Base-by-base conservation (phyloP, 495 filamentous ascomycete genomes). In the Lophium mytilinum region DNA sequence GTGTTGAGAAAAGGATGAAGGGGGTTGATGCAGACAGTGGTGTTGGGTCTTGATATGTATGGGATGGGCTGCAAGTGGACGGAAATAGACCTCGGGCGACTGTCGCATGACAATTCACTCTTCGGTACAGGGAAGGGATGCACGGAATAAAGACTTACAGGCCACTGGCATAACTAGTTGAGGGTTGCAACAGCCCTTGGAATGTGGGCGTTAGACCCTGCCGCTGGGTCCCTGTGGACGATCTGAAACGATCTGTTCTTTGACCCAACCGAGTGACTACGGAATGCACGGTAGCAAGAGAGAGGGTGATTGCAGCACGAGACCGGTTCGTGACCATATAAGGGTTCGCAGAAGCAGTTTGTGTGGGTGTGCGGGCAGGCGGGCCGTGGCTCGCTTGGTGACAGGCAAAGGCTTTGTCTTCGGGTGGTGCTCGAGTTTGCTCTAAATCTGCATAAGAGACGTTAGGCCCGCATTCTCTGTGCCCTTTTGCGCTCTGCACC, bases 71-170 rank as follows among this genome's bases (percentile, higher is more conserved):
- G 37, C 47, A 40, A 43, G 50, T 41, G 2, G 45, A 19, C 35
- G 15, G 9, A 19, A 48, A 9, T 11, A 21, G 60, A 55, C 52
- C 53, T 52, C 15, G 36, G 11, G 40, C 36, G 37, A 35, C 15
- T 39, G 53, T 60, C 62, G 46, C 57, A 64, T 64, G 62, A 64
- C 62, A 47, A 52, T 10, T 17, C 5, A 19, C 9, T 47, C 30
- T 15, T 19, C 3, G 4, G 12, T 10, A 21, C 35, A 24, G 42
- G 39, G 39, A 21, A 37, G 54, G 53, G 61, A 64, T 56, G 62
- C 43, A 64, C 57, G 43, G 55, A 52, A 60, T 39, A 53, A 34
- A 37, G 30, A 65, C 62, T 65, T 65, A 65, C 62, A 61, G 54
- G 62, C 35, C 43, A 46, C 55, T 57, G 62, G 58, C 62, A 65